These are phyloP conservation scores for Talaromyces sp. DNA, from an alignment of 2,329 filamentous ascomycete genomes.

Conservation along the genomic window DNA sequence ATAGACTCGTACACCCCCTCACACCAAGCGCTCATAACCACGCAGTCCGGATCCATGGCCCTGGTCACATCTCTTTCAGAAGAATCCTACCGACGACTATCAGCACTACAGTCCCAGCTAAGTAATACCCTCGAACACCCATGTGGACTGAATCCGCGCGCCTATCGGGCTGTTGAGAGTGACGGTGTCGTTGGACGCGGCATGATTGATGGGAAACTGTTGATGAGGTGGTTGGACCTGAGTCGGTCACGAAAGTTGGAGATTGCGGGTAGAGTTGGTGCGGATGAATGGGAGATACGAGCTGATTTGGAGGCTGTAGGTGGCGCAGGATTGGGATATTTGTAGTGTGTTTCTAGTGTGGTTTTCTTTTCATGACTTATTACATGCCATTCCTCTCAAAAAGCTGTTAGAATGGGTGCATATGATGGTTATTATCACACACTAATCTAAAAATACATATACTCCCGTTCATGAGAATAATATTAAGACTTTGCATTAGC, in stretches of 20 bases:
- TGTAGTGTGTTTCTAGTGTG: slow-evolving; percentile 25
- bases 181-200: slow-evolving; percentile 54
- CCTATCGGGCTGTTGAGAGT: slow-evolving; percentile 62
- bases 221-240: slow-evolving; percentile 73
- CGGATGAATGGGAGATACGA: slow-evolving; percentile 63
- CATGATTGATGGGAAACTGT: slow-evolving; percentile 73
- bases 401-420: too few species aligned
- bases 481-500: slow-evolving; percentile 20
- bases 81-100: slow-evolving; percentile 75
- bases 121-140: slow-evolving; percentile 70
- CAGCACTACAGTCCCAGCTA: slow-evolving; percentile 76
- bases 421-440: background rate
- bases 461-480: background rate
- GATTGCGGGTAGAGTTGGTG: slow-evolving; percentile 70
- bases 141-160: slow-evolving; percentile 78
- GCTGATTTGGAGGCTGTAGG: slow-evolving; percentile 65
- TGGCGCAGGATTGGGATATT: slow-evolving; percentile 58
- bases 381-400: background rate
- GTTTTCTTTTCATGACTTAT: background rate
- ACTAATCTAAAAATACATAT: slow-evolving; percentile 11
- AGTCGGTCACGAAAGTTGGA: slow-evolving; percentile 68
- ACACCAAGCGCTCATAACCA: slow-evolving; percentile 65
- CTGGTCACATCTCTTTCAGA: slow-evolving; percentile 76
- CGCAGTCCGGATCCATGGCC: slow-evolving; percentile 70
- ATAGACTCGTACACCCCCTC: slow-evolving; percentile 33